Percentiles rank a stretch among this genome's conserved stretches.
Conservation (phyloP, 2,329 filamentous ascomycete species). For the Tolypocladium ovalisporum region DNA sequence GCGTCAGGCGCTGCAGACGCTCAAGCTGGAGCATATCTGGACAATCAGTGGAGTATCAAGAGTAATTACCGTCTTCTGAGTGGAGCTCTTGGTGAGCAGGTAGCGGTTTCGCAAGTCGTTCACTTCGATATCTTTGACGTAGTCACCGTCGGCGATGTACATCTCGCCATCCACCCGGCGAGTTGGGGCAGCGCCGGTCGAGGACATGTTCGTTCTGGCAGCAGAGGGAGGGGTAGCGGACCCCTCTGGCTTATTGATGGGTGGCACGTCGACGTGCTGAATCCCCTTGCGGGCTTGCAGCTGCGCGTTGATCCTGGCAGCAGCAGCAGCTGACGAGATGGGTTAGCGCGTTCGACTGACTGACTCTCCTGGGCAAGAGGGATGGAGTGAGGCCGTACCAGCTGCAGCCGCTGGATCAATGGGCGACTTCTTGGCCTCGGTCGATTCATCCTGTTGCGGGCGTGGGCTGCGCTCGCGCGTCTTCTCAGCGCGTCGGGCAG, state of each 20-base stretch:
- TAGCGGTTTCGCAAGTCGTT: constrained; percentile 97
- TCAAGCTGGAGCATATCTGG: constrained; percentile 22
- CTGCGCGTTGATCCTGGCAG: constrained; percentile 75
- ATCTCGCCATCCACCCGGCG: constrained; percentile 71
- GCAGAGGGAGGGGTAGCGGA: constrained; percentile 15
- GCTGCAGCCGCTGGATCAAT: constrained; percentile 67
- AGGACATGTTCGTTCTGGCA: constrained; percentile 24
- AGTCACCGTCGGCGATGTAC: constrained; percentile 93
- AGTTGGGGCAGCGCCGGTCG: constrained; percentile 21
- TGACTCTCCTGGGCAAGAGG: neutral
- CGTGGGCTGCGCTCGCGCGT: constrained; percentile 72
- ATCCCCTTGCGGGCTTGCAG: constrained; percentile 80
- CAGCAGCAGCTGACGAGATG: constrained; percentile 59
- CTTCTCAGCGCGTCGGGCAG: constrained; percentile 53
- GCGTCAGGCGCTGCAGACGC: constrained; percentile 32
- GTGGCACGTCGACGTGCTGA: constrained; percentile 81
- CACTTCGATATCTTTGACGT: constrained; percentile 97
- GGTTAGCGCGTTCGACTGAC: constrained; percentile 4
- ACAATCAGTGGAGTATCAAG: constrained; percentile 31
- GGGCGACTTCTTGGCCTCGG: constrained; percentile 36
- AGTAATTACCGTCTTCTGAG: constrained; percentile 99
- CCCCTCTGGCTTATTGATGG: constrained; percentile 53
- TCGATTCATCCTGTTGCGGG: constrained; percentile 26
- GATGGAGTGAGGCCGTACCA: constrained; percentile 40
- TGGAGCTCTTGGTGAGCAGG: constrained; percentile 90